Percentiles rank a stretch among this genome's conserved stretches.
phyloP scores from a whole-genome alignment of 2,329 filamentous ascomycete species.

The Calonectria naviculata region DNA sequence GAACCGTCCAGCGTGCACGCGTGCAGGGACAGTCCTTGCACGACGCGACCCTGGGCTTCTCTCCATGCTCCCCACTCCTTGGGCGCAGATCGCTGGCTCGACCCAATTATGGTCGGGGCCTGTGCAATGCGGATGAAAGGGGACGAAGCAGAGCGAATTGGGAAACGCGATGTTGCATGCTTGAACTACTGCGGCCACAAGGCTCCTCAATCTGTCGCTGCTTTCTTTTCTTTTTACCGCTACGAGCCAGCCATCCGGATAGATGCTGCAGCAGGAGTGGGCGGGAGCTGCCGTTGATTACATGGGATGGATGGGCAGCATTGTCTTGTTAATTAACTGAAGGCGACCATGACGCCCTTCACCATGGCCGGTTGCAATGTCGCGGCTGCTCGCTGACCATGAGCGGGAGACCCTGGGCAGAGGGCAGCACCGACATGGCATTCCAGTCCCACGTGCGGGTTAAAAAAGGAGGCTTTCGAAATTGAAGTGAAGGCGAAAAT shows the following conservation, averaged over 20 bases:
- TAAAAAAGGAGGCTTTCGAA: constrained; percentile 8
- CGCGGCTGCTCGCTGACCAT: background rate
- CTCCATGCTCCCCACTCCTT: constrained; percentile 10
- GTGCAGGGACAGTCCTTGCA: constrained; percentile 26
- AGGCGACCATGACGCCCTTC: background rate
- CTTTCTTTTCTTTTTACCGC: constrained; percentile 11
- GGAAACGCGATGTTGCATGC: constrained; percentile 8
- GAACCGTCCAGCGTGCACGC: background rate
- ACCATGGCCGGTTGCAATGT: background rate
- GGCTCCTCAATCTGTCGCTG: background rate
- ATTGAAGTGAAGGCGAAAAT: constrained; percentile 1
- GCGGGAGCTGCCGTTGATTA: constrained; percentile 18
- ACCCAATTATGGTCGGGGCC: constrained; percentile 1
- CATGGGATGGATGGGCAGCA: background rate
- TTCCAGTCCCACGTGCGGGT: constrained; percentile 1
- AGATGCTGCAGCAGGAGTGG: background rate
- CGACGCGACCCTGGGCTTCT: background rate
- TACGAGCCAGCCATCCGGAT: background rate
- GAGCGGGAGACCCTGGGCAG: background rate
- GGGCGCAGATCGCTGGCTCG: constrained; percentile 9
- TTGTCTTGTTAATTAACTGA: background rate
- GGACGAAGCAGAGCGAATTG: constrained; percentile 8
- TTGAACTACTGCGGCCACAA: background rate
- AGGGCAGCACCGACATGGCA: background rate
- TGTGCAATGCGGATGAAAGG: constrained; percentile 10